Evolutionary conservation across 2,329 filamentous ascomycete species (phyloP), one percentile per base, ranked within the genome.

Genomic region (Microdochium trichocladiopsis): DNA sequence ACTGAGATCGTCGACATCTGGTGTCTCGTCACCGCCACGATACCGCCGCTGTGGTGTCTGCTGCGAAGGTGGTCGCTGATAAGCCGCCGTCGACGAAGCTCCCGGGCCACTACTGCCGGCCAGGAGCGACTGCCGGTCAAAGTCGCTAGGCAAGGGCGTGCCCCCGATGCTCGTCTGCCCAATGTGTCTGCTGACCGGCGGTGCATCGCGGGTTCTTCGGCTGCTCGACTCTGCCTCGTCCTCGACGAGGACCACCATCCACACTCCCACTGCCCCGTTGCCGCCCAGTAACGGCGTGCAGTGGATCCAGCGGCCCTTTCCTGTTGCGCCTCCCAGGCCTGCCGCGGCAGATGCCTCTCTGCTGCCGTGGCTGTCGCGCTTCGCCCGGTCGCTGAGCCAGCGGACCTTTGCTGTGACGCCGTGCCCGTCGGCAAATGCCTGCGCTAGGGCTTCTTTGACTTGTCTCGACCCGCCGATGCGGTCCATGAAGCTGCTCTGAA

Each of bases 241-340:
- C 56, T 90, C 85, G 3, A 89, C 81, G 14, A 91, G 74, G 1
- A 90, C 77, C 5, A 90, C 75, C 84, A 91, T 88, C 87, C 87
- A 91, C 0, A 90, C 86, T 16, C 88, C 88, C 0, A 91, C 81
- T 3, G 79, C 72, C 2, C 84, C 83, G 56, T 84, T 84, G 43
- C 76, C 76, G 2, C 86, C 86, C 3, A 88, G 68, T 3, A 91
- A 69, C 2, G 88, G 87, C 22, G 87, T 91, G 62, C 86, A 88
- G 64, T 91, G 87, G 41, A 91, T 86, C 87, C 87, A 91, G 45
- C 86, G 77, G 49, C 79, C 77, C 18, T 85, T 76, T 0, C 86
- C 87, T 50, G 81, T 76, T n/a, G n/a, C n/a, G 18, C 72, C 68
- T 31, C 77, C 73, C 23, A 45, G 52, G 10, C 48, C 22, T 23